These are phyloP conservation scores for Striga asiatica DNA, from an alignment of 257 asterid genomes.

Conservation along the genomic window DNA sequence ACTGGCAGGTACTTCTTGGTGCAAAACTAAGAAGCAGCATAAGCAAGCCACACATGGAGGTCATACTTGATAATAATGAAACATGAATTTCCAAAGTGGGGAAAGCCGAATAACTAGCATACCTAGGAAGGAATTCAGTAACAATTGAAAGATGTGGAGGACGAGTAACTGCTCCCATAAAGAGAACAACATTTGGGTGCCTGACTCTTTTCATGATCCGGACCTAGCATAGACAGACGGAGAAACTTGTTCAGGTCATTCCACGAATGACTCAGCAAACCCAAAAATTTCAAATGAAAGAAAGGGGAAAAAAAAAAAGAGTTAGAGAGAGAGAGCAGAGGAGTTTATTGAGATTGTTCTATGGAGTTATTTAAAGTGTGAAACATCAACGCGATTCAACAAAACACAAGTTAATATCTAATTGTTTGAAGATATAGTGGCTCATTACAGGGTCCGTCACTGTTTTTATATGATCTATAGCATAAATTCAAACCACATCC, in stretches of 20 bases:
- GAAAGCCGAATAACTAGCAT: constrained; percentile 11
- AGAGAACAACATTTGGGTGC: constrained; percentile 91
- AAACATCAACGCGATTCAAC: not conserved
- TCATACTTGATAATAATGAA: not conserved
- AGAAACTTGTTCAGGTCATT: constrained; percentile 12
- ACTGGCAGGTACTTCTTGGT: not conserved
- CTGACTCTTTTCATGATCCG: constrained; percentile 79
- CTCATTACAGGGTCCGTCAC: not conserved
- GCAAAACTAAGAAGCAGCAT: not conserved
- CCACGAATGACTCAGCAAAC: constrained; percentile 15
- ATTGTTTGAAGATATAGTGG: not conserved
- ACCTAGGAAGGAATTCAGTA: constrained; percentile 96
- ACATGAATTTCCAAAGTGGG: not conserved
- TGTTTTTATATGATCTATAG: not conserved
- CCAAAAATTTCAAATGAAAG: not conserved
- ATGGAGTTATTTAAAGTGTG: not conserved
- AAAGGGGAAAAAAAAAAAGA: not conserved
- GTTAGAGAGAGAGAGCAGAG: not conserved
- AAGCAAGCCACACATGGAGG: not conserved
- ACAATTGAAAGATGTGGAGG: constrained; percentile 92
- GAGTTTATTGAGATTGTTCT: not conserved
- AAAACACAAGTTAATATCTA: no score
- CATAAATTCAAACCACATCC: not conserved
- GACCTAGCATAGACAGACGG: constrained; percentile 43
- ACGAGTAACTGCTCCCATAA: constrained; percentile 97